Base-by-base conservation (phyloP, 2,329 filamentous ascomycete species). In the Penicillium sp. region DNA sequence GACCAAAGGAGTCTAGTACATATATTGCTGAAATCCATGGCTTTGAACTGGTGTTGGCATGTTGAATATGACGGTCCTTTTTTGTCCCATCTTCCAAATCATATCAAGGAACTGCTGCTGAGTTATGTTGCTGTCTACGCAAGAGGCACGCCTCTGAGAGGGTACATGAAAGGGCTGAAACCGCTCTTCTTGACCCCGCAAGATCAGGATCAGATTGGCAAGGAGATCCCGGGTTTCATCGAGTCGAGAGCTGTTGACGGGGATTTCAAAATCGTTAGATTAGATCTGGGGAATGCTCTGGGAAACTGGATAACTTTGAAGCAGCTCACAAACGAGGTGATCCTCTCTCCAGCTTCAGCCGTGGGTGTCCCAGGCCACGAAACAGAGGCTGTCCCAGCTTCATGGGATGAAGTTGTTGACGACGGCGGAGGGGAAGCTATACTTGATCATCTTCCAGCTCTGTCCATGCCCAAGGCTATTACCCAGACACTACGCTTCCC, bases 1-100 rank as follows among this genome's bases (percentile, higher is more conserved):
- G 51, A 56, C 3, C 56, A 63, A 26, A 48, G 57, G n/a, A 82
- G 78, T 50, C 70, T 88, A 8, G 60, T 80, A 44, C 79, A 86
- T 68, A 65, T 74, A 5, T 68, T 79, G 16, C 66, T 87, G 37
- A 83, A 81, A 61, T 74, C 76, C 0, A 79, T 86, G 63, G 82
- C 83, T 2, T 63, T 69, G 24, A 77, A 84, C 24, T 88, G 84
- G 84, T 68, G 76, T 10, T 79, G 79, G 69, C 78, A 87, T 58
- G 68, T 81, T 26, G 77, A 81, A 50, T 84, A 85, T 60, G 83
- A 86, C 62, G 79, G 81, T 53, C 72, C 80, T 18, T 82, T 81
- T 48, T 69, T 87, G 3, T 72, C 76, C 2, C 73, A 79, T 3
- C 63, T 87, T 13, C 82, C 84, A 0, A 69, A 75, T 16, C 74